Evolutionary conservation across 495 filamentous ascomycete genomes (phyloP).

Genomic region (Letharia columbiana): DNA sequence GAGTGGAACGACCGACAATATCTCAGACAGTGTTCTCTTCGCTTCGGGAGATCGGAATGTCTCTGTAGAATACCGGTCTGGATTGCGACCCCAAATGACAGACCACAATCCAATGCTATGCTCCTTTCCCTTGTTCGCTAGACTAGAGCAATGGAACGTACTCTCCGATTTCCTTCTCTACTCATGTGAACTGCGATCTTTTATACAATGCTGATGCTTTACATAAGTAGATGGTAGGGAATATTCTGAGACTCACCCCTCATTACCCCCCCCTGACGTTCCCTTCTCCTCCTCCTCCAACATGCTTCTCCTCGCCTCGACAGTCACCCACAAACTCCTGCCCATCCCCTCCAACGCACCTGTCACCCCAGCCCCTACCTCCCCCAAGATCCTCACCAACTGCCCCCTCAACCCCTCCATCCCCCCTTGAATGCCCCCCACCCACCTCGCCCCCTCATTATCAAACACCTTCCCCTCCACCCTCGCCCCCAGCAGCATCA

Average conservation of each 20-base stretch:
- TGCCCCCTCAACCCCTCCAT: conserved; percentile 74
- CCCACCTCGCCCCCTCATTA: conserved; percentile 66
- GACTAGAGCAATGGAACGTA: not conserved
- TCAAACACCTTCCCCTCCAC: conserved; percentile 80
- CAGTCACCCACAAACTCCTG: conserved; percentile 71
- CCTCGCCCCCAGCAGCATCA: conserved; percentile 76
- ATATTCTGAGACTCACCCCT: not conserved
- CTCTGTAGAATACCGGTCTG: too few relatives aligned
- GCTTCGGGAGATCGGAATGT: too few relatives aligned
- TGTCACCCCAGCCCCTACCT: conserved; percentile 63
- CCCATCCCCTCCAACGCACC: conserved; percentile 64
- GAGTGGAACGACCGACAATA: too few relatives aligned
- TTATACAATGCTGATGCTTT: not conserved
- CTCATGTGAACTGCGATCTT: not conserved
- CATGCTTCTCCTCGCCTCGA: conserved; percentile 67
- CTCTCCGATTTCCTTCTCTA: not conserved
- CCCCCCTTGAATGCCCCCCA: conserved; percentile 75
- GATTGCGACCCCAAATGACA: too few relatives aligned
- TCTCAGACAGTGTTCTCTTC: too few relatives aligned
- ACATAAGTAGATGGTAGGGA: not conserved
- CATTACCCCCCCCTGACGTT: conserved; percentile 24
- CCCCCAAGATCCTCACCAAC: conserved; percentile 68
- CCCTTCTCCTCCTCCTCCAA: conserved; percentile 64
- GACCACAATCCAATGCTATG: not conserved
- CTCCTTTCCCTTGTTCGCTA: not conserved